Conservation (phyloP, 305 asterid species). For the Nicotiana rustica region DNA sequence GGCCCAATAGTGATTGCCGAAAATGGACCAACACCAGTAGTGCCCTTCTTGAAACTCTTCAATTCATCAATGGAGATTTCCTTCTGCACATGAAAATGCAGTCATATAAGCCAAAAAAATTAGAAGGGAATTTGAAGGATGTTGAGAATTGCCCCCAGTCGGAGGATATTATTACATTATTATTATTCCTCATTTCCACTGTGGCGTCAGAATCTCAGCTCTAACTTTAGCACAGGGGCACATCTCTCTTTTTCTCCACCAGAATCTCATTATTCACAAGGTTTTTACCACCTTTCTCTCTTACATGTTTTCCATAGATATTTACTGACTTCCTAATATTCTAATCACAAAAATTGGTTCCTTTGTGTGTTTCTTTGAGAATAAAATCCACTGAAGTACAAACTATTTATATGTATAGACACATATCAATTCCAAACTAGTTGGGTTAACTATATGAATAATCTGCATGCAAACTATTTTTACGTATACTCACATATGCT, state of each 20-base stretch:
- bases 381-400: background rate
- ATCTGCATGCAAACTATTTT: too few species aligned
- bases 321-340: background rate
- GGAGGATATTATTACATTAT: background rate
- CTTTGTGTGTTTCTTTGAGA: background rate
- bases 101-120: background rate
- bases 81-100: background rate
- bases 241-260: background rate
- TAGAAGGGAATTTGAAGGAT: background rate
- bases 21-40: background rate
- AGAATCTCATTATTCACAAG: slow-evolving; percentile 12
- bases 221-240: background rate
- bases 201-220: slow-evolving; percentile 12
- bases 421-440: background rate
- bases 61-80: background rate
- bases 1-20: background rate
- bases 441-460: background rate
- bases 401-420: background rate
- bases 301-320: background rate
- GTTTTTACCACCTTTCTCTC: background rate
- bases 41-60: background rate
- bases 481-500: background rate
- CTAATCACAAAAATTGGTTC: background rate
- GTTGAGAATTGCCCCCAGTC: background rate
- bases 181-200: background rate